Evolutionary conservation across 768 basidiomycete species (phyloP).

Genomic region (Amanita subjunquillea): DNA sequence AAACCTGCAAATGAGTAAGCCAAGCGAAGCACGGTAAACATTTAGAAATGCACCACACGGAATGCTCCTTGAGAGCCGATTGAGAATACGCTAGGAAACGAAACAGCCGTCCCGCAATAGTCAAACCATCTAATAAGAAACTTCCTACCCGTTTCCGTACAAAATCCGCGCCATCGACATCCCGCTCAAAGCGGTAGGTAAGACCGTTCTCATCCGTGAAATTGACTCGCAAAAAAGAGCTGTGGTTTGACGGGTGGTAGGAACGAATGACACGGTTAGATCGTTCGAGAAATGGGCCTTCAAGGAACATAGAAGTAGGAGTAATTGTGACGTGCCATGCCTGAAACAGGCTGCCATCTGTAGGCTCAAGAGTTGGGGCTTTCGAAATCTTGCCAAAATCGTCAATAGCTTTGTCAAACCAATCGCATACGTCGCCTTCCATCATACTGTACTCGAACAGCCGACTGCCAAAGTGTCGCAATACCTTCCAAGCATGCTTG

Average conservation of each 20-base stretch:
- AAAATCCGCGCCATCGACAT: conserved; percentile 42
- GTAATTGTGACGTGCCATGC: conserved; percentile 40
- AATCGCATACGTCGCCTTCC: conserved; percentile 18
- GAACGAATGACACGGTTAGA: conserved; percentile 53
- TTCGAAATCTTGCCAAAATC: conserved; percentile 16
- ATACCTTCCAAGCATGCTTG: conserved; percentile 25
- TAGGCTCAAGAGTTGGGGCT: conserved; percentile 15
- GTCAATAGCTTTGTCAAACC: conserved; percentile 17
- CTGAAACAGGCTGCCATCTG: conserved; percentile 26
- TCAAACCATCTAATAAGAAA: conserved; percentile 35
- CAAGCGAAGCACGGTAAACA: not conserved
- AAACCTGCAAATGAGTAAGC: conserved; percentile 35
- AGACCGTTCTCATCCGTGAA: conserved; percentile 51
- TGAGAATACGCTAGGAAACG: conserved; percentile 65
- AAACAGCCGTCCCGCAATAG: conserved; percentile 44
- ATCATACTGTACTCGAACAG: conserved; percentile 17
- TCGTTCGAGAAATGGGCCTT: conserved; percentile 47
- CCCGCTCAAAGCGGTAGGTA: conserved; percentile 44
- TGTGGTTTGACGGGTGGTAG: conserved; percentile 32
- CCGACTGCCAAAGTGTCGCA: conserved; percentile 15
- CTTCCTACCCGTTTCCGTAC: conserved; percentile 36
- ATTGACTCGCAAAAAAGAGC: conserved; percentile 52
- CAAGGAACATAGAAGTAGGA: conserved; percentile 41
- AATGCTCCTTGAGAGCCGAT: conserved; percentile 60
- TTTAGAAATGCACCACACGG: conserved; percentile 34